Evolutionary conservation across 2,329 filamentous ascomycete species (phyloP), one percentile per base, ranked within the genome.

Genomic region (Xylariales sp.): DNA sequence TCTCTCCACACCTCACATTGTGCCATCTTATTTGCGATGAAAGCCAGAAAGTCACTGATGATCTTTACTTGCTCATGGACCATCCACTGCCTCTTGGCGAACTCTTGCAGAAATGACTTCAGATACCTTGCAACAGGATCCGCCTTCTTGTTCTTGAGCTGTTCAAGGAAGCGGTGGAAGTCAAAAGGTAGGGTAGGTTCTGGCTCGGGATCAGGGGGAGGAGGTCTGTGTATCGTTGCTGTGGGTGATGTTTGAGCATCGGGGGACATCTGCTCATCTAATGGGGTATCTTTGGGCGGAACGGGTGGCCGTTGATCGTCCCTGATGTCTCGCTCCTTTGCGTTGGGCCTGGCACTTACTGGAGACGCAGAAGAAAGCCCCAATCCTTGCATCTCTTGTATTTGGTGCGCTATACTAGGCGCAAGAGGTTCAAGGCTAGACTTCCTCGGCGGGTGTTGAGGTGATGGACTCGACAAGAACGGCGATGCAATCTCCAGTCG

Each of bases 41-140:
- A 98, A 32, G 89, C 82, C 35, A 98, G 71, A 53, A 98, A 98
- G 61, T 98, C 94, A 51, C 88, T 82, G 46, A 98, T 95, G 48
- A 98, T 97, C 67, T 98, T 98, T 60, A 97, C 93, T 63, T 98
- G 93, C 66, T 98, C 93, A 60, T 98, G 93, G 5, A 96, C 93
- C 87, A 95, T 95, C 93, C 93, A 98, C 64, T 97, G 93, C 52
- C 90, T 88, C 69, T 97, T 98, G 25, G 82, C 88, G 64, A 98
- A 98, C 62, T 98, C 94, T 36, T 81, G 82, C 21, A 98, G 69
- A 56, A 98, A 98, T 0, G 93, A 97, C 50, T 94, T 87, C 33
- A 98, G 74, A 58, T 96, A 98, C 49, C 91, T 86, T 4, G 94
- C 94, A 2, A 98, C 91, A 1, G 94, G 93, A 56, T 98, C 94